These are phyloP conservation scores for Aphanomyces euteiches DNA, from an alignment of 352 stramenopile genomes.

Conservation along the genomic window DNA sequence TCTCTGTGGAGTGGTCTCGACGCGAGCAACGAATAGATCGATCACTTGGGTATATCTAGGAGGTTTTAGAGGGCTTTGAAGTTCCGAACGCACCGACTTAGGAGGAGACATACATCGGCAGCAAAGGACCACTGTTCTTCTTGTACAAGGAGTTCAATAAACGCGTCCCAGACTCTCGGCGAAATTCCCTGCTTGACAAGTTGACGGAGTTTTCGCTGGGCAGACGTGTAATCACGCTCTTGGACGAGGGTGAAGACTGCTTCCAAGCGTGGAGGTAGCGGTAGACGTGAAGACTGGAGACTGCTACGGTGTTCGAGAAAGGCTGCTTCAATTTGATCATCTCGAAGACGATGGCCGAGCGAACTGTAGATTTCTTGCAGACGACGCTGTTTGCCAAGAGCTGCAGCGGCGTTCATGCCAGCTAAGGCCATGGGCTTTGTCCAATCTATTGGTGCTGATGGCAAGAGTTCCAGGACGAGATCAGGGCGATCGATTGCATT, in stretches of 20 bases:
- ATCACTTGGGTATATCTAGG: conserved; percentile 1
- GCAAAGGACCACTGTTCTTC: conserved; percentile 1
- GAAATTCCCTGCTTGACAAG: no score
- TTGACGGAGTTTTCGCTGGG: no score
- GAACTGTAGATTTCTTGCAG: neutral
- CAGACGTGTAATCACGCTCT: no score
- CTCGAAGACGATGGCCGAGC: no score
- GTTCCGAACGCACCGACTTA: neutral
- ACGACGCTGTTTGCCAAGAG: neutral
- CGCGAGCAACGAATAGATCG: conserved; percentile 2
- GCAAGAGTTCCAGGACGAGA: neutral
- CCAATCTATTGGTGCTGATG: neutral
- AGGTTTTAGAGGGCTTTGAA: neutral
- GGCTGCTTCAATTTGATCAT: no score
- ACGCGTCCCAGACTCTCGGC: no score
- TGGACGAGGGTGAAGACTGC: no score
- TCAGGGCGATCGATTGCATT: neutral
- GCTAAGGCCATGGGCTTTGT: neutral
- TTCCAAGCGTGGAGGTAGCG: no score
- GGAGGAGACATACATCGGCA: neutral
- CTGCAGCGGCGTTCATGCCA: neutral
- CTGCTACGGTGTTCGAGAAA: no score
- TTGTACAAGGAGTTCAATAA: no score
- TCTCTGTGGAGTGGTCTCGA: neutral
- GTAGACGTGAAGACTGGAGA: no score